These are phyloP conservation scores for Microbotryomycetes sp. DNA, from an alignment of 1,284 basidiomycete genomes.

Conservation along the genomic window DNA sequence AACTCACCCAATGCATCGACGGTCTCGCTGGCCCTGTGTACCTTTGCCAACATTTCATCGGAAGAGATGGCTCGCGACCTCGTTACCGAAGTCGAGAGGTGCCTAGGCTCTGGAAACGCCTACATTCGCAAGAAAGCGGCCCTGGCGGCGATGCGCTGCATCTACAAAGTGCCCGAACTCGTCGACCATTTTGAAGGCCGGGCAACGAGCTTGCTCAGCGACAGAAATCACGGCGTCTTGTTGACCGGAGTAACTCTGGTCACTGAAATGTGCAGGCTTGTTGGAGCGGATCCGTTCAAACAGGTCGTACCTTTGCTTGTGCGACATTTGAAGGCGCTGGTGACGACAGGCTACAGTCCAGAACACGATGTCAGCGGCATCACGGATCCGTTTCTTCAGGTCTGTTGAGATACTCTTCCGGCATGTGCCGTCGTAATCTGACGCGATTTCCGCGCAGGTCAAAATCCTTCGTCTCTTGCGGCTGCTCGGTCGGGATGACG, in stretches of 20 bases:
- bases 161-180: conserved; percentile 94
- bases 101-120: conserved; percentile 93
- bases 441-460: conserved; percentile 43
- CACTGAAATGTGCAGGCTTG: conserved; percentile 74
- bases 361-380: conserved; percentile 99
- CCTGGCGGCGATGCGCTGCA: conserved; percentile 89
- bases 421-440: neutral
- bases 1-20: conserved; percentile 99
- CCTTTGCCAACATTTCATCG: conserved; percentile 97
- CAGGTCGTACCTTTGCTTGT: conserved; percentile 90
- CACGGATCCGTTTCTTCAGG: conserved; percentile 94
- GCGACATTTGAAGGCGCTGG: conserved; percentile 88
- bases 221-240: conserved; percentile 95
- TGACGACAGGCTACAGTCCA: conserved; percentile 94
- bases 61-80: conserved; percentile 98
- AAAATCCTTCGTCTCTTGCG: conserved; percentile 93
- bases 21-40: conserved; percentile 93
- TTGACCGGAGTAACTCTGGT: conserved; percentile 89
- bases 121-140: conserved; percentile 99
- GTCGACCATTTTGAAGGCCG: conserved; percentile 86
- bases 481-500: conserved; percentile 76
- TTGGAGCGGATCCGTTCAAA: conserved; percentile 74
- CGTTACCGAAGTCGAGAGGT: conserved; percentile 94
- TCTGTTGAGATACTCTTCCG: neutral
- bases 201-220: conserved; percentile 82